phyloP scores from a whole-genome alignment of 345 rosid species.

The Lumnitzera racemosa region DNA sequence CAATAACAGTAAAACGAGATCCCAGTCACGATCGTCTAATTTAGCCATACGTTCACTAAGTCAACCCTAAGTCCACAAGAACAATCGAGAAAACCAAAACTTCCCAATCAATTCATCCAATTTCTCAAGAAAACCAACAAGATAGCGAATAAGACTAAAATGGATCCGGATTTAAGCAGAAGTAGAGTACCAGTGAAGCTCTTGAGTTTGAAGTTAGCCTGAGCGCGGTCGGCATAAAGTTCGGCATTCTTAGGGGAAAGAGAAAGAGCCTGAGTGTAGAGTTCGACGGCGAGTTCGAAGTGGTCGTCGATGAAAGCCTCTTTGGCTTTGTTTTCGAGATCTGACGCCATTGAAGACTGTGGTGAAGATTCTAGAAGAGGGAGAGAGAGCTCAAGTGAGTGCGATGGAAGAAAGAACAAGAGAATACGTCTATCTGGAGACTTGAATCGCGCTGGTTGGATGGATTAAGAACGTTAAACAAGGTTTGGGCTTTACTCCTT shows the following conservation, averaged over 20 bases:
- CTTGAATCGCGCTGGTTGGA: too few relatives aligned
- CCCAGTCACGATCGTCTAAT: too few relatives aligned
- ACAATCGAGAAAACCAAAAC: too few relatives aligned
- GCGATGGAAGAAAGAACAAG: neutral
- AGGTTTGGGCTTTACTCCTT: too few relatives aligned
- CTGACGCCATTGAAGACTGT: constrained; percentile 45
- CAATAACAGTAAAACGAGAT: too few relatives aligned
- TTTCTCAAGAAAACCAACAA: constrained; percentile 1
- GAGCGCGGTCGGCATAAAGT: constrained; percentile 83
- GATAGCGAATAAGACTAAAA: neutral
- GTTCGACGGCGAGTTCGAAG: constrained; percentile 72
- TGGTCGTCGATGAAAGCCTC: constrained; percentile 89
- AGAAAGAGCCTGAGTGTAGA: constrained; percentile 68
- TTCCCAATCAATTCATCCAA: too few relatives aligned
- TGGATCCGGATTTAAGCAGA: neutral
- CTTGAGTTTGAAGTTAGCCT: constrained; percentile 73
- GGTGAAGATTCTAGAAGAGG: constrained; percentile 15
- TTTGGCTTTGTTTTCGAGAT: constrained; percentile 61
- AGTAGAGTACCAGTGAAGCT: constrained; percentile 48
- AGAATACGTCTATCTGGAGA: too few relatives aligned
- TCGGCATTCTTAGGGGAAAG: constrained; percentile 60
- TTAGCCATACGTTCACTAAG: too few relatives aligned
- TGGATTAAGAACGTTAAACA: too few relatives aligned
- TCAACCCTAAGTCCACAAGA: too few relatives aligned
- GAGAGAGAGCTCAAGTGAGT: neutral